Base-by-base conservation (phyloP, 2,329 filamentous ascomycete genomes). In the Graphilbum fragrans region DNA sequence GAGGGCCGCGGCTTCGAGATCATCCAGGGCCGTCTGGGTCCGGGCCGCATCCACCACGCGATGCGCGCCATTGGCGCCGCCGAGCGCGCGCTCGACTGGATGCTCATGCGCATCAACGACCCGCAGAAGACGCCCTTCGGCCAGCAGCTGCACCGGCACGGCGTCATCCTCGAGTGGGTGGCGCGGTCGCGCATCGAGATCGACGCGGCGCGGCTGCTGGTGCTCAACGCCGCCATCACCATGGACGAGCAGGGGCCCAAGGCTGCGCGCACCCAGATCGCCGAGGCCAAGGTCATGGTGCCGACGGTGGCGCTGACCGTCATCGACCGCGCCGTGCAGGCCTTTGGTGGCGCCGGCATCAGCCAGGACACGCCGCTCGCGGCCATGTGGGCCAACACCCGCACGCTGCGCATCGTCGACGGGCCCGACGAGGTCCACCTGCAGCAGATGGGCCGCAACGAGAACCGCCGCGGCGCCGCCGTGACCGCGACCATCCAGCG, bases 1-100 rank as follows among this genome's bases (percentile, higher is more conserved):
- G 86, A 92, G 60, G 92, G 92, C 49, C 80, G 86, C 48, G 92
- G 92, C 18, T 98, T 98, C 60, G 92, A 98, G 63, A 94, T 98
- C 57, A 95, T 98, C 57, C 92, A 98, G 61, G 92, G 92, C 44
- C 86, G 92, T 52, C 80, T 98, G 20, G 92, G 92, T 1, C 92
- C 92, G 2, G 92, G 92, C 27, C 84, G 92, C 44, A 96, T 98
- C 58, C 92, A 98, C 67, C 92, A 98, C 66, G 86, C 87, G 45
- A 98, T 98, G 92, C 80, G 92, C 49, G 81, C 79, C 46, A 92
- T 98, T 57, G 92, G 92, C 41, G 82, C 86, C 40, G 81, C 92
- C 17, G 92, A 98, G 64, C 77, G 80, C 50, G 92, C 88, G 1
- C 75, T 98, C 20, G 90, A 96, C 56, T 94, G 85, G 82, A 83